Evolutionary conservation across 805 yeast species (phyloP), one percentile per base, ranked within the genome.

Genomic region (Scheffersomyces amazonensis): DNA sequence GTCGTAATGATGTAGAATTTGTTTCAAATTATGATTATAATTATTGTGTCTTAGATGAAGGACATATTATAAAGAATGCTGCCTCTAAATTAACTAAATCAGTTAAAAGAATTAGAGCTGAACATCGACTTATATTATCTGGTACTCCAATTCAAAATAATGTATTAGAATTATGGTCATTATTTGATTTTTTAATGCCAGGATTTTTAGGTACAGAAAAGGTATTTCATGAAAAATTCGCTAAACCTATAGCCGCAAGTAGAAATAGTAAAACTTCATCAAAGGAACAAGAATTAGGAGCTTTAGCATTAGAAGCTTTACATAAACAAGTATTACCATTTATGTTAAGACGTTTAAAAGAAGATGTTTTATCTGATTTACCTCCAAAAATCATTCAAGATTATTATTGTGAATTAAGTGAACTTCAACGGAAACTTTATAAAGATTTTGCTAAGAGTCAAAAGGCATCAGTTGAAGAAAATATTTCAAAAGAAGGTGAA

Each of bases 301-400:
- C 97, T 0, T 69, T 93, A 45, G 99, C 98, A 0, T 69, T 95
- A 43, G 99, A 93, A 53, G 91, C 97, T 0, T 71, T 93, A 44
- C 99, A 93, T 62, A 93, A 91, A 53, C 99, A 93, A 52, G 98
- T 89, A 0, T 70, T 93, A 33, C 99, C 99, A 12, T 93, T 93
- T 60, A 84, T 95, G 89, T 69, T 93, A 47, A 83, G 99, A 60
- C 82, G 99, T 59, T 73, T 93, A 54, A 93, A 93, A 60, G 98
- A 93, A 56, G 98, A 93, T 50, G 99, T 93, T 4, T 69, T 93
- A 37, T 84, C 95, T 1, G 99, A 93, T 59, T 71, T 93, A 49
- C 99, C 99, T 8, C 99, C 99, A 28, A 93, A 93, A 64, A 93
- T 95, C 50, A 93, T 93, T 49, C 99, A 93, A 60, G 99, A 93